phyloP scores from a whole-genome alignment of 805 yeast species.

The Cyberlindnera americana region DNA sequence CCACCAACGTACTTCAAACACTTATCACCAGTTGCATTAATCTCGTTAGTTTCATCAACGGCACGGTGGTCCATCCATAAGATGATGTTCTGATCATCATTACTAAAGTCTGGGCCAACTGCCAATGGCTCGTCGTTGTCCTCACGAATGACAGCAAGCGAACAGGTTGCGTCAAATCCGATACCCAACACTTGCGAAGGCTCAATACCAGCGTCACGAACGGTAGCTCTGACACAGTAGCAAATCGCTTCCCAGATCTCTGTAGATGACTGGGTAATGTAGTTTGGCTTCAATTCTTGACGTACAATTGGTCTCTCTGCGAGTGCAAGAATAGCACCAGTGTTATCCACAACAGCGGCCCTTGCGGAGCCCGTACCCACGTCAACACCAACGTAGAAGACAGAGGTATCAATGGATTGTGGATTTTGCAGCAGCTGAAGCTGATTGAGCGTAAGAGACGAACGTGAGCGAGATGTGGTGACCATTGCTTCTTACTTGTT shows the following conservation, averaged over 20 bases:
- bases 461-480: slow-evolving; percentile 22
- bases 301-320: slow-evolving; percentile 78
- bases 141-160: slow-evolving; percentile 76
- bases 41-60: slow-evolving; percentile 67
- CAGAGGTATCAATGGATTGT: slow-evolving; percentile 27
- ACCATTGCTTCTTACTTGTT: slow-evolving; percentile 10
- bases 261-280: slow-evolving; percentile 80
- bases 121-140: slow-evolving; percentile 65
- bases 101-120: slow-evolving; percentile 87
- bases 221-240: slow-evolving; percentile 70
- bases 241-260: slow-evolving; percentile 92
- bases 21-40: slow-evolving; percentile 77
- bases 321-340: slow-evolving; percentile 76
- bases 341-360: slow-evolving; percentile 83
- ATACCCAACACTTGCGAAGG: slow-evolving; percentile 72
- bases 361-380: slow-evolving; percentile 98
- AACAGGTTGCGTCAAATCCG: slow-evolving; percentile 97
- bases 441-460: slow-evolving; percentile 28
- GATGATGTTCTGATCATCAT: slow-evolving; percentile 74
- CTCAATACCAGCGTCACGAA: slow-evolving; percentile 72
- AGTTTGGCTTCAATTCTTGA: slow-evolving; percentile 67
- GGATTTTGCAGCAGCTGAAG: slow-evolving; percentile 26
- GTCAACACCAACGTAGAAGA: slow-evolving; percentile 74
- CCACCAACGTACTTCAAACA: slow-evolving; percentile 94
- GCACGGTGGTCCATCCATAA: slow-evolving; percentile 99